These are phyloP conservation scores for Zelopaecilomyces penicillatus DNA, from an alignment of 2,329 filamentous ascomycete species.

Conservation along the genomic window DNA sequence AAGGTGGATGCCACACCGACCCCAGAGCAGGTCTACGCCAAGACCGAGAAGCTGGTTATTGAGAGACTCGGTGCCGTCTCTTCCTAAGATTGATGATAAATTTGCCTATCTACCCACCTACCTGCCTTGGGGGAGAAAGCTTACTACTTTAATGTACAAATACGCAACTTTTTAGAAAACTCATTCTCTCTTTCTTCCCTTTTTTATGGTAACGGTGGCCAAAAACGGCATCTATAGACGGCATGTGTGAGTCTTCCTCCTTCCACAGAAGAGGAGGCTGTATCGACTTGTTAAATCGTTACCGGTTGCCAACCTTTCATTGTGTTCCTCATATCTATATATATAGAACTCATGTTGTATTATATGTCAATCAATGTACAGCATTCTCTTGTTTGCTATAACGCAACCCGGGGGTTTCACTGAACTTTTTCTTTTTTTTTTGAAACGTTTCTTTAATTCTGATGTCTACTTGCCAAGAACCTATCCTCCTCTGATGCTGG, in stretches of 20 bases:
- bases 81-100: constrained; percentile 15
- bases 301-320: neutral
- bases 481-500: constrained; percentile 4
- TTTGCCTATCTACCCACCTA: neutral
- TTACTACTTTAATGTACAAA: neutral
- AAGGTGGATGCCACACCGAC: constrained; percentile 64
- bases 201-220: too few relatives aligned
- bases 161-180: too few relatives aligned
- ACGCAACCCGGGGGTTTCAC: neutral
- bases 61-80: constrained; percentile 35
- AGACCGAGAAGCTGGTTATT: constrained; percentile 42
- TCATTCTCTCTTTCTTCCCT: too few relatives aligned
- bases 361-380: neutral
- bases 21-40: constrained; percentile 53
- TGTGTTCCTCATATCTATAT: neutral
- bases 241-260: neutral
- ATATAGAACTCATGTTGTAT: neutral
- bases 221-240: neutral
- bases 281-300: neutral
- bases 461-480: constrained; percentile 7
- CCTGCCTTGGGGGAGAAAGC: constrained; percentile 1
- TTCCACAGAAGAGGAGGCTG: neutral
- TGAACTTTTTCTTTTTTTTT: neutral
- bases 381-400: neutral
- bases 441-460: neutral